Conservation (phyloP, 2,329 filamentous ascomycete genomes). For the Curvularia sp. region DNA sequence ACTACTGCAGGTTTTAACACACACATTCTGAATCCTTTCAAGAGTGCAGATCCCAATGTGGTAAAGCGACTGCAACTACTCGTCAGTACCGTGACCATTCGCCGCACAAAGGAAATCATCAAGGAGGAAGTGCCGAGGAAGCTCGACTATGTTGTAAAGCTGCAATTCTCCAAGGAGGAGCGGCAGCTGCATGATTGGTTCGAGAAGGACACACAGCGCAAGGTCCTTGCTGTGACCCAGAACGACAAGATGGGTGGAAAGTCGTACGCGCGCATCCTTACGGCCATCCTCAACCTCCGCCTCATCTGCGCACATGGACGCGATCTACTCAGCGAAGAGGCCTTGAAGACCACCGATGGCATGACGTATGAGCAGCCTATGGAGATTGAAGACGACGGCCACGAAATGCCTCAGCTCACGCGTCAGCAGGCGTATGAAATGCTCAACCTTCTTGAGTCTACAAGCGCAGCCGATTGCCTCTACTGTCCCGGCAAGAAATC, state of each 20-base stretch:
- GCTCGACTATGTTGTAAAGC: conserved; percentile 73
- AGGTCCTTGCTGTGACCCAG: conserved; percentile 76
- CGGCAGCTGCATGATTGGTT: conserved; percentile 83
- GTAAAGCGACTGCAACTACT: conserved; percentile 85
- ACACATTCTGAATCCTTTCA: conserved; percentile 85
- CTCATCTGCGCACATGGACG: conserved; percentile 94
- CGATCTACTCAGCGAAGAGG: conserved; percentile 84
- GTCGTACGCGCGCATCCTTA: conserved; percentile 92
- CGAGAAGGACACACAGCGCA: conserved; percentile 77
- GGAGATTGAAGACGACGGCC: conserved; percentile 81
- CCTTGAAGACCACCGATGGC: conserved; percentile 80
- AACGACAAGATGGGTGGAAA: conserved; percentile 75
- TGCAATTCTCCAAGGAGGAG: conserved; percentile 80
- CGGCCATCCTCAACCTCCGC: conserved; percentile 86
- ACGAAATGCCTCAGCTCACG: conserved; percentile 65
- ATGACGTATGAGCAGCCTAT: conserved; percentile 86
- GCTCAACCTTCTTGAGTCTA: conserved; percentile 83
- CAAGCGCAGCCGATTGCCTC: conserved; percentile 75
- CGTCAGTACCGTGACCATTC: conserved; percentile 92
- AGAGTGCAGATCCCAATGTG: conserved; percentile 82
- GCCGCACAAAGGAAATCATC: conserved; percentile 83
- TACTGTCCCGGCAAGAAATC: conserved; percentile 67
- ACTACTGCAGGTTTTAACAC: conserved; percentile 77
- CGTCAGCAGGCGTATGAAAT: conserved; percentile 83
- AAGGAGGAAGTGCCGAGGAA: conserved; percentile 70